Conservation (phyloP, 2,329 filamentous ascomycete genomes). For the Arachnopeziza araneosa region DNA sequence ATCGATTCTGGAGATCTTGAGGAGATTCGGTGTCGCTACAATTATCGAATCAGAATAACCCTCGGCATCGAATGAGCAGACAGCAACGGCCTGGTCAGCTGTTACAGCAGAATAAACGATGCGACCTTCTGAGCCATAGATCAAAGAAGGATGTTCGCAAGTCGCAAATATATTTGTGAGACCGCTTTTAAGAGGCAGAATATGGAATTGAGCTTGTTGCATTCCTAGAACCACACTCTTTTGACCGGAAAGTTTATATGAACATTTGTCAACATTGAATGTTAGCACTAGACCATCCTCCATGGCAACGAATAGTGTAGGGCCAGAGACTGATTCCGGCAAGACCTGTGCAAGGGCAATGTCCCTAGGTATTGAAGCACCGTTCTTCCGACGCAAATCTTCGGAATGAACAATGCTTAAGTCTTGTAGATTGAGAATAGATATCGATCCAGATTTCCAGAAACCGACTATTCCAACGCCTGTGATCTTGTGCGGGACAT, state of each 20-base stretch:
- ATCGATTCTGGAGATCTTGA: conserved; percentile 79
- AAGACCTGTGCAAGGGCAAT: conserved; percentile 76
- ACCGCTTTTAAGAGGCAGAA: conserved; percentile 62
- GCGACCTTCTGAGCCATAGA: conserved; percentile 82
- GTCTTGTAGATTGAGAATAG: conserved; percentile 63
- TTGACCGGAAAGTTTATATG: conserved; percentile 61
- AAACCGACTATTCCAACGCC: conserved; percentile 76
- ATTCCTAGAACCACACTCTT: conserved; percentile 84
- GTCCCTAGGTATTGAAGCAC: conserved; percentile 75
- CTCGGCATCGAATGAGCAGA: conserved; percentile 76
- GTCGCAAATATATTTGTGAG: conserved; percentile 84
- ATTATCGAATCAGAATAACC: conserved; percentile 78
- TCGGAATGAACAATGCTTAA: conserved; percentile 63
- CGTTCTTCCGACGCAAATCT: conserved; percentile 55
- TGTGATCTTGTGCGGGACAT: conserved; percentile 59
- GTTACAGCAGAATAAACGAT: conserved; percentile 93
- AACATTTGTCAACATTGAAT: conserved; percentile 61
- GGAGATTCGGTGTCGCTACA: conserved; percentile 68
- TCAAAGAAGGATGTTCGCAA: conserved; percentile 88
- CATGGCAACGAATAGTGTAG: conserved; percentile 83
- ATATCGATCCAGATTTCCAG: conserved; percentile 77
- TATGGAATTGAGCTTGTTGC: conserved; percentile 74
- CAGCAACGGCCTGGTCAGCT: conserved; percentile 73
- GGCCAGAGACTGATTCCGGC: conserved; percentile 48
- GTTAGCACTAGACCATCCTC: conserved; percentile 88